Evolutionary conservation across 345 rosid genomes (phyloP).

Genomic region (Trapa incisa): DNA sequence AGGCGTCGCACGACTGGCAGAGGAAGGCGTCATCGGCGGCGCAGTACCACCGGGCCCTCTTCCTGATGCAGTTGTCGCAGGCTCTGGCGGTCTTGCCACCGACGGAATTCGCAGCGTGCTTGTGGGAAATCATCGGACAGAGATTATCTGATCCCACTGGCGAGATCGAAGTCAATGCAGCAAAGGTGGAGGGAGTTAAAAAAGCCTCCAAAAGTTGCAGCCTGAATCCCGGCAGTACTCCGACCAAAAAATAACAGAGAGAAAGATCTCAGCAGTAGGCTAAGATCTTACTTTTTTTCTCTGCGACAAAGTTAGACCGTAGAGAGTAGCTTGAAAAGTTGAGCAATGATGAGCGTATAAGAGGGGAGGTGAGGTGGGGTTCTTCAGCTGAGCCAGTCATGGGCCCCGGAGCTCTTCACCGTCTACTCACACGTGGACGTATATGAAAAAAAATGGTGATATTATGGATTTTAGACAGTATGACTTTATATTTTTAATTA

Average conservation of each 20-base stretch:
- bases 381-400: neutral
- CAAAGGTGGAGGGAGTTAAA: neutral
- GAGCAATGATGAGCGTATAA: neutral
- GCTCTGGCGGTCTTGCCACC: constrained; percentile 82
- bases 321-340: neutral
- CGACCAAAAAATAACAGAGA: too few species aligned
- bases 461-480: too few species aligned
- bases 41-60: constrained; percentile 84
- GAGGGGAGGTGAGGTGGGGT: neutral
- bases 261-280: too few species aligned
- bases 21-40: constrained; percentile 96
- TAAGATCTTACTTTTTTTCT: neutral
- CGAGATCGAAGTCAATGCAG: neutral
- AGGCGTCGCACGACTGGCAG: constrained; percentile 73
- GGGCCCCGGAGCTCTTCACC: neutral
- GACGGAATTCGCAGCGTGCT: constrained; percentile 43
- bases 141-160: neutral
- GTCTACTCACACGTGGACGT: constrained; percentile 17
- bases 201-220: neutral
- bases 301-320: neutral
- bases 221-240: neutral
- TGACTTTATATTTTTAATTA: too few species aligned
- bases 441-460: neutral
- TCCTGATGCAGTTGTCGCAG: constrained; percentile 69
- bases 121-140: constrained; percentile 25